Percentiles rank a stretch among this genome's conserved stretches.
phyloP scores from a whole-genome alignment of 805 yeast genomes.

The Myxozyma monticola region DNA sequence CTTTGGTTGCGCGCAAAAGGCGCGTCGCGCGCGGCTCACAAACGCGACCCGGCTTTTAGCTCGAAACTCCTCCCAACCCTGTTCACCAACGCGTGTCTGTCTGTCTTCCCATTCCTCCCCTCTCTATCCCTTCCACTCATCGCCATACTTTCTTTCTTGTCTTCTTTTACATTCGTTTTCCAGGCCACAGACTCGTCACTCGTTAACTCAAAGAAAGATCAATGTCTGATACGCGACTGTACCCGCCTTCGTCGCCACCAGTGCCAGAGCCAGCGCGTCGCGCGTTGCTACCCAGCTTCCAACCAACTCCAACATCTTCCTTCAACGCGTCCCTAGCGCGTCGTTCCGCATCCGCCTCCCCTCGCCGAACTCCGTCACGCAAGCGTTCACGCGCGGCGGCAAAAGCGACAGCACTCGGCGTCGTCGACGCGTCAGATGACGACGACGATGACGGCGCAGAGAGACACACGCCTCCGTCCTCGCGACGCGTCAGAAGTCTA shows the following conservation, averaged over 20 bases:
- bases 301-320: conserved; percentile 7
- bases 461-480: not conserved
- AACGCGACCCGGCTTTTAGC: too few species aligned
- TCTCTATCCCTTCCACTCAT: too few species aligned
- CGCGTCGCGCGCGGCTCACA: too few species aligned
- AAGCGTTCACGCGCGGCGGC: conserved; percentile 18
- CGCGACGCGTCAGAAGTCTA: conserved; percentile 2
- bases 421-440: conserved; percentile 7
- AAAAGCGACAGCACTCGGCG: not conserved
- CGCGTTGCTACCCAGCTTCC: conserved; percentile 27
- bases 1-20: too few species aligned
- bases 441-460: conserved; percentile 4
- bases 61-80: too few species aligned
- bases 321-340: not conserved
- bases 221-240: conserved; percentile 37
- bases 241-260: conserved; percentile 57
- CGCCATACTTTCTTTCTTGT: too few species aligned
- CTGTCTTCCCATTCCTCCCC: too few species aligned
- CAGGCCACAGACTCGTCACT: not conserved
- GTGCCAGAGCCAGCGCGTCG: conserved; percentile 18
- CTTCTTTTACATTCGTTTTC: too few species aligned
- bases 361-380: conserved; percentile 13
- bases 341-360: not conserved
- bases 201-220: not conserved
- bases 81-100: too few species aligned